Evolutionary conservation across 768 basidiomycete genomes (phyloP).

Genomic region (Xerocomellus chrysenteron): DNA sequence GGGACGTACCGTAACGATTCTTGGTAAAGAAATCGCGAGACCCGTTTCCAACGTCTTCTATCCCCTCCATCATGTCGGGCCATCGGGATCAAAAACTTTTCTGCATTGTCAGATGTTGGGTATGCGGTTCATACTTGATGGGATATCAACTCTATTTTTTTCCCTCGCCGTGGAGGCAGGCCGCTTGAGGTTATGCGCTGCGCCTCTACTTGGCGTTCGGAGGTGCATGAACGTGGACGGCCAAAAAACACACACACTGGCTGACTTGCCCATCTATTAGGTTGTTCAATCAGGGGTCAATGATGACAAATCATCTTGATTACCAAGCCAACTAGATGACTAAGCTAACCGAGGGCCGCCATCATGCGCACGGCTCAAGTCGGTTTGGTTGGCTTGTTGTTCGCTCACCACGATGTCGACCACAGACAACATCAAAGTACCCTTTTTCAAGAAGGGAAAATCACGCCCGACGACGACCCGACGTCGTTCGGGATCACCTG

Average conservation of each 20-base stretch:
- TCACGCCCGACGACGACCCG: slow-evolving; percentile 74
- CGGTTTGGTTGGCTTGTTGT: neutral
- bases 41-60: neutral
- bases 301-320: slow-evolving; percentile 12
- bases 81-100: neutral
- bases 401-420: slow-evolving; percentile 31
- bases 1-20: slow-evolving; percentile 2
- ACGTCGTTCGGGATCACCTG: slow-evolving; percentile 63
- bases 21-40: slow-evolving; percentile 4
- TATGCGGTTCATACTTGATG: neutral
- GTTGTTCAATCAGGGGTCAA: slow-evolving; percentile 2
- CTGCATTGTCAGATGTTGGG: neutral
- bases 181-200: neutral
- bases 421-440: slow-evolving; percentile 50
- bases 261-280: neutral
- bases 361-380: neutral
- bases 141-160: neutral
- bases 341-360: slow-evolving; percentile 6
- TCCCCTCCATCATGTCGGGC: neutral
- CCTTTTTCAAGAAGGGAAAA: slow-evolving; percentile 88
- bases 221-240: neutral
- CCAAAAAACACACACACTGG: neutral
- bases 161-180: neutral
- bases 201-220: neutral
- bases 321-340: slow-evolving; percentile 13